Percentiles rank a stretch among this genome's conserved stretches.
These are phyloP conservation scores for Lasiodiplodia theobromae DNA, from an alignment of 2,329 filamentous ascomycete genomes.

Conservation along the genomic window DNA sequence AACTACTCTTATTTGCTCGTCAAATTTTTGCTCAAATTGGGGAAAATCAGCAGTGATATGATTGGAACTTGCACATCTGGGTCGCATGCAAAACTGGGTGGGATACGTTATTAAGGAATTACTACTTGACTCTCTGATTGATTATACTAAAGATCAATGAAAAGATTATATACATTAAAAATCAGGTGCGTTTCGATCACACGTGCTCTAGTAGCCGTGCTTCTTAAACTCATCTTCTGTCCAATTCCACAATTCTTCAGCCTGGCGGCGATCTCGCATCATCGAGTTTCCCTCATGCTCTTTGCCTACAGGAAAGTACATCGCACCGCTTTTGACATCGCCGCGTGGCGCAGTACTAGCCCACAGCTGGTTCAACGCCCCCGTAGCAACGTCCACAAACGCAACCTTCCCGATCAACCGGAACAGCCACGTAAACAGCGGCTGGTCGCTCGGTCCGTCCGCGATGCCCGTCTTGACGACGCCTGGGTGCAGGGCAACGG, in stretches of 20 bases:
- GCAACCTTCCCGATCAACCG: constrained; percentile 37
- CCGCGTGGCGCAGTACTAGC: constrained; percentile 44
- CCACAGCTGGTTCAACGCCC: constrained; percentile 54
- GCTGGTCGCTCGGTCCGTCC: neutral
- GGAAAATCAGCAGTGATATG: no score
- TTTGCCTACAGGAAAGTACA: constrained; percentile 48
- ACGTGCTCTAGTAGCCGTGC: neutral
- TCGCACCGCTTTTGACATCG: constrained; percentile 51
- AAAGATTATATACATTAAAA: no score
- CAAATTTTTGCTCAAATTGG: no score
- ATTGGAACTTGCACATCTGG: no score
- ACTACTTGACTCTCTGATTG: no score
- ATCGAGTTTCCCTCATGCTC: constrained; percentile 35
- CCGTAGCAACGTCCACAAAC: constrained; percentile 40
- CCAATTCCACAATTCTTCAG: constrained; percentile 48
- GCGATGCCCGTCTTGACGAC: constrained; percentile 55
- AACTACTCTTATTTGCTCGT: no score
- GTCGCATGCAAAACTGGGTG: no score
- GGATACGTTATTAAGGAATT: no score
- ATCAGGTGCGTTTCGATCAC: no score
- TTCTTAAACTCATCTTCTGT: constrained; percentile 43
- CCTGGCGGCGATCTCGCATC: constrained; percentile 38
- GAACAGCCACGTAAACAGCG: constrained; percentile 34
- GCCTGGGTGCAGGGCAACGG: constrained; percentile 57
- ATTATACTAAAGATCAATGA: no score